These are phyloP conservation scores for Arthrobotrys entomopaga DNA, from an alignment of 2,329 filamentous ascomycete species.

Conservation along the genomic window DNA sequence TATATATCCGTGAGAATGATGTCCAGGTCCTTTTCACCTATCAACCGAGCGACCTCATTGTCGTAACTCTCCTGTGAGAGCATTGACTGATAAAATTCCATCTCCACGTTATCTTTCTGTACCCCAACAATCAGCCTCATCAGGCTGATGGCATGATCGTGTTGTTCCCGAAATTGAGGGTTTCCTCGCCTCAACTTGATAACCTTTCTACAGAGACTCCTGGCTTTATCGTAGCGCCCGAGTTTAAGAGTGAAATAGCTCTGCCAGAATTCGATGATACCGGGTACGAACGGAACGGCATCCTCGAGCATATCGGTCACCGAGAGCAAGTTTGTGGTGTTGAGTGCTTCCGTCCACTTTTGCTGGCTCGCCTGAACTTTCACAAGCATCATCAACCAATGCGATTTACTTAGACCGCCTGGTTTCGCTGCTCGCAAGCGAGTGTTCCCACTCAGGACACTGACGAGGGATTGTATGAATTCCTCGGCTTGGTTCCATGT, in stretches of 20 bases:
- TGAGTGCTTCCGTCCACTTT: conserved; percentile 2
- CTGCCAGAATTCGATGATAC: conserved; percentile 7
- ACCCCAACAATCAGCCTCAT: conserved; percentile 2
- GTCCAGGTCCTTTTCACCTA: not conserved
- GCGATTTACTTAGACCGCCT: not conserved
- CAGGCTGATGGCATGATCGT: not conserved
- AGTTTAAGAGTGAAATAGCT: conserved; percentile 1
- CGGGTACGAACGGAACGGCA: not conserved
- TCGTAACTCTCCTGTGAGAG: not conserved
- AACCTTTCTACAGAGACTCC: conserved; percentile 6
- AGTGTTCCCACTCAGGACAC: not conserved
- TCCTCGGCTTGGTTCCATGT: conserved; percentile 2
- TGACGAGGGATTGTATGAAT: not conserved
- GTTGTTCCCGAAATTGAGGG: not conserved
- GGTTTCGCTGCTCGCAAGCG: not conserved
- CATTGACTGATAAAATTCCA: conserved; percentile 14
- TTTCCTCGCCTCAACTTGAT: not conserved
- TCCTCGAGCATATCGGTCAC: not conserved
- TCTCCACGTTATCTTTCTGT: not conserved
- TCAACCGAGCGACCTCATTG: not conserved
- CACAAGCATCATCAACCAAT: conserved; percentile 4
- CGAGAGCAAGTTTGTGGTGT: not conserved
- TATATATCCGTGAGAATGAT: not conserved
- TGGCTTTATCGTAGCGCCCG: not conserved
- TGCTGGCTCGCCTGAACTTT: not conserved